phyloP scores from a whole-genome alignment of 2,329 filamentous ascomycete genomes.

The Knufia petricola region DNA sequence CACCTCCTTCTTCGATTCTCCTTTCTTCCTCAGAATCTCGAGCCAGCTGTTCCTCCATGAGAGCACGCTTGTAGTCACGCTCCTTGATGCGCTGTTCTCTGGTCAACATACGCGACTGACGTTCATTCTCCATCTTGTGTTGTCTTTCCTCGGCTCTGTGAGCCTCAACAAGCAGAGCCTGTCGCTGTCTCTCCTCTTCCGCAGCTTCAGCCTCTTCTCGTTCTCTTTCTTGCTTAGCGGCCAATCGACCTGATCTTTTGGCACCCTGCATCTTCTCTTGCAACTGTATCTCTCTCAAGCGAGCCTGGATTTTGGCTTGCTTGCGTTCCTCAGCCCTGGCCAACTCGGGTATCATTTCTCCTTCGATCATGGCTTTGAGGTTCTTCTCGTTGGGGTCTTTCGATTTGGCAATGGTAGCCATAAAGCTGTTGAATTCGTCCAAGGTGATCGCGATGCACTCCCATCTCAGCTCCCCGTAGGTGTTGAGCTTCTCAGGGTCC shows the following conservation, averaged over 20 bases:
- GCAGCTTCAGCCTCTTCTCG: slow-evolving; percentile 60
- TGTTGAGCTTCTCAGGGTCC: slow-evolving; percentile 42
- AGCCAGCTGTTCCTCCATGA: slow-evolving; percentile 74
- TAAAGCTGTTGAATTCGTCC: slow-evolving; percentile 62
- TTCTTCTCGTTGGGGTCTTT: slow-evolving; percentile 78
- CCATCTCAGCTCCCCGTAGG: slow-evolving; percentile 71
- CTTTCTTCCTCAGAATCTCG: slow-evolving; percentile 68
- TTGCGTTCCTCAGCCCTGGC: slow-evolving; percentile 63
- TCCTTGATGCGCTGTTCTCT: slow-evolving; percentile 79
- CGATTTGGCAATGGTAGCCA: slow-evolving; percentile 62
- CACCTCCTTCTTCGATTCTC: slow-evolving; percentile 45
- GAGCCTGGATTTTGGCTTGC: slow-evolving; percentile 61
- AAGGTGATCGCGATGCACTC: slow-evolving; percentile 80
- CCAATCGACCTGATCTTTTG: slow-evolving; percentile 85
- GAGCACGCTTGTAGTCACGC: slow-evolving; percentile 70
- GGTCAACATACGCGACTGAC: slow-evolving; percentile 70
- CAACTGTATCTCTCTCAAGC: slow-evolving; percentile 70
- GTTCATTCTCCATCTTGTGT: slow-evolving; percentile 60
- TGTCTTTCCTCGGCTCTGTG: slow-evolving; percentile 49
- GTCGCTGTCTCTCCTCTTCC: slow-evolving; percentile 59
- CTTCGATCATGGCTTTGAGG: slow-evolving; percentile 59
- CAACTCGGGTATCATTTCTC: slow-evolving; percentile 74
- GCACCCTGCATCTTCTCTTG: slow-evolving; percentile 84
- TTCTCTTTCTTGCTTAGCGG: slow-evolving; percentile 68
- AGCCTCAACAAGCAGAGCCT: slow-evolving; percentile 54